Base-by-base conservation (phyloP, 352 stramenopile species). In the Phytophthora pseudosyringae region DNA sequence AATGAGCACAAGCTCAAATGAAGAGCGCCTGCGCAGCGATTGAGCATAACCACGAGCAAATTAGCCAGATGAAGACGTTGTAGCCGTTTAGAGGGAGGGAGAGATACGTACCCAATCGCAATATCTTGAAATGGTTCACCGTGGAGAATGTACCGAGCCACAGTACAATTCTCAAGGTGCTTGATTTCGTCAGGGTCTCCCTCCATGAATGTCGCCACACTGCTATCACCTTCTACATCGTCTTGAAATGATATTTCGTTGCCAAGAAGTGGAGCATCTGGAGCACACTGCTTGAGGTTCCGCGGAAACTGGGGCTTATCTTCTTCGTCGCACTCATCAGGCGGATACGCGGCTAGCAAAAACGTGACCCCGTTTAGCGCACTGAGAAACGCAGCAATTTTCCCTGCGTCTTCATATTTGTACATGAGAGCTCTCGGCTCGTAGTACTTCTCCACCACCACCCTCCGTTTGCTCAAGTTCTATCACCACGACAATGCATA, bases 291-390 rank as follows among this genome's bases (percentile, higher is more conserved):
- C 29, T 59, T 70, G 12, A 93, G 36, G 35, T 90, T 91, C 3
- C 41, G 58, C 0, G 84, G 84, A 49, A 84, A 70, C 5, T 67
- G 44, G 3, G 51, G 15, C 5, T 32, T 36, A 32, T 71, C 41
- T 53, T 69, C 59, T 29, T 33, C 16, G 15, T 54, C 41, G 29
- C 38, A 57, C n/a, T 64, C 35, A 28, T 71, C 52, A 5, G 53
- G 47, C 15, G 75, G 70, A 64, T 78, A 74, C 3, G 64, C 75
- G 8, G 52, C 59, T 3, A 90, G 52, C 12, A 85, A 39, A 67
- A 91, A 93, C 29, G 76, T 83, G 45, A 92, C 81, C 2, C 78
- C 86, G 31, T 94, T 89, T 13, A 93, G 58, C 1, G 86, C 86
- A 59, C 80, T 90, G 21, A 94, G 59, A 29, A 87, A 83, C 4